Evolutionary conservation across 768 basidiomycete species (phyloP), one percentile per base, ranked within the genome.

Genomic region (Psilocybe subaeruginosa): DNA sequence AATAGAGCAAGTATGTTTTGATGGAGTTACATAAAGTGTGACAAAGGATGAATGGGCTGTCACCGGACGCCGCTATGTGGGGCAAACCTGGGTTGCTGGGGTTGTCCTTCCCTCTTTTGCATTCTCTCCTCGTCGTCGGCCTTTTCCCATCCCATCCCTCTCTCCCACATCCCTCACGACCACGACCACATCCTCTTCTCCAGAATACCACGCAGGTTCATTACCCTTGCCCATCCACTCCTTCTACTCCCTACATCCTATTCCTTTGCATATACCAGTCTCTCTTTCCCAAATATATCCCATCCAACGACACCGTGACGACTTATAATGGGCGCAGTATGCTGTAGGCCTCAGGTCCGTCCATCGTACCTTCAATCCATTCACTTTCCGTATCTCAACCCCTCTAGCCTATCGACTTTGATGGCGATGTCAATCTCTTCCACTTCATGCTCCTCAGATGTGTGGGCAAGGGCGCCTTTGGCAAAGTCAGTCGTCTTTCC

Each of bases 381-480:
- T 53, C 16, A 47, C 27, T 31, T 35, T 49, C n/a, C 45, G 56
- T 50, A 35, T 56, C 52, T 45, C 54, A 59, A 52, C 19, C 45
- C 47, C 48, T 56, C 46, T 72, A 97, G 93, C 93, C 93, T 64
- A 90, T 96, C 76, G 95, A 97, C 81, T 97, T 95, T 72, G 94
- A 96, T 67, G 93, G 92, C 65, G 94, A 97, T 64, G 90, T 95
- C 72, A 97, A 94, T 72, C 88, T 99, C 59, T 99, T 97, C 75
- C 97, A 99, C 72, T 99, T 99, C 72, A 85, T 93, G 64, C 89
- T 99, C 43, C 76, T 99, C 17, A 83, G 97, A 68, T 96, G 94
- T 66, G 96, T 99, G n/a, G 97, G 97, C 19, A 98, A 98, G 75
- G 97, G 97, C 54, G 97, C 97, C 1, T 99, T 99, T 75, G 97